Evolutionary conservation across 257 asterid genomes (phyloP), one percentile per base, ranked within the genome.

Genomic region (Penstemon newberryi): DNA sequence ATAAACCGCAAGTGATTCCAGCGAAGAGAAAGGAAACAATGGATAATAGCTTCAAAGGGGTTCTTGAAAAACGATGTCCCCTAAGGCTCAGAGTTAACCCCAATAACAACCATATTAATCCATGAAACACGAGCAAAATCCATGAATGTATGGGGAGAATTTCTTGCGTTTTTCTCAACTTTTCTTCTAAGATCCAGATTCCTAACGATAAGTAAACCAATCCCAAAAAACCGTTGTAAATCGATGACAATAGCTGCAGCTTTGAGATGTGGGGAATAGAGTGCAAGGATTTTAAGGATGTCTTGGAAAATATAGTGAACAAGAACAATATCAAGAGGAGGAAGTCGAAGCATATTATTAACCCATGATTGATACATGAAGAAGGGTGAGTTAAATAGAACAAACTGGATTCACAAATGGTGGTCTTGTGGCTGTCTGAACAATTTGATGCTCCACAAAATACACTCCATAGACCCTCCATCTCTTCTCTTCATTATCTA

Each of bases 161-260:
- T 13, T 74, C 53, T 38, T 54, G 75, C 49, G 68, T 8, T 60
- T 64, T 82, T 61, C 77, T 76, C 71, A 73, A 25, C 8, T 71
- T 83, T 70, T 79, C 87, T 53, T 81, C 88, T n/a, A 90, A 70
- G 73, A 72, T 70, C 95, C 92, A 93, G 64, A 78, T 78, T 33
- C 96, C 96, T 37, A 73, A 25, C 59, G 66, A 70, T 38, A 88
- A 52, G 66, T 75, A 83, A 45, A 79, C 58, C 46, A 79, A 13
- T 6, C 95, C 99, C 41, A 93, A 60, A 7, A 88, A 52, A 53
- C 90, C 86, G 73, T 87, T 93, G 19, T 78, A 87, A 55, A 81
- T 12, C 40, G 87, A 85, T 45, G 92, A 82, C 18, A 81, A 65
- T 13, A 82, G 67, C 83, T 82, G 96, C 82, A 84, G 56, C 62